These are phyloP conservation scores for Chaetomiaceae sp. DNA, from an alignment of 2,329 filamentous ascomycete genomes.

Conservation along the genomic window DNA sequence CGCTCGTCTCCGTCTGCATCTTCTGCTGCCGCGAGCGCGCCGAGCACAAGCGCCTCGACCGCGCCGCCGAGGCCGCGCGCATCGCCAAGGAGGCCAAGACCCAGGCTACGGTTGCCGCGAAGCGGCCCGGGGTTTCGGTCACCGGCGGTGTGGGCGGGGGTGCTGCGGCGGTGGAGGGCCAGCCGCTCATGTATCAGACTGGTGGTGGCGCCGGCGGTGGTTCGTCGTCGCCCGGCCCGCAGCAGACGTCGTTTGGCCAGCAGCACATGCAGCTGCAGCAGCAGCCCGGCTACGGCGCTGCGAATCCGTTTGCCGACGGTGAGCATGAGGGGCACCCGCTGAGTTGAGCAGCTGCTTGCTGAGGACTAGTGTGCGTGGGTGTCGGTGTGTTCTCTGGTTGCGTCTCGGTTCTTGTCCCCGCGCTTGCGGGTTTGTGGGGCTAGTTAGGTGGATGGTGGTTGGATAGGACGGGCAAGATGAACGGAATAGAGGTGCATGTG, in stretches of 20 bases:
- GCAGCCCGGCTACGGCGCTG: constrained; percentile 6
- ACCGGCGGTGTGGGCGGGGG: constrained; percentile 7
- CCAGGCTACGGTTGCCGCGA: constrained; percentile 22
- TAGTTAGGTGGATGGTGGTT: too few species aligned
- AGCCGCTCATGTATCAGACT: constrained; percentile 25
- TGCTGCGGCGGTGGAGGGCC: constrained; percentile 14
- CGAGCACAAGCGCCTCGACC: constrained; percentile 37
- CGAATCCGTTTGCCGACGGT: constrained; percentile 18
- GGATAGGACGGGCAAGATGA: too few species aligned
- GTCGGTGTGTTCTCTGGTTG: too few species aligned
- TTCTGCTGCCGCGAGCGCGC: constrained; percentile 47
- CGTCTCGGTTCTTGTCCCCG: too few species aligned
- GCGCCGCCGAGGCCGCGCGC: constrained; percentile 44
- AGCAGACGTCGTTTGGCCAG: background rate
- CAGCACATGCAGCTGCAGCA: background rate
- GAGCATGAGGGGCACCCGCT: constrained; percentile 11
- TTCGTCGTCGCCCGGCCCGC: background rate
- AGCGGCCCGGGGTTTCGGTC: constrained; percentile 32
- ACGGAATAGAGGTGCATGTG: too few species aligned
- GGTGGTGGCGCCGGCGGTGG: background rate
- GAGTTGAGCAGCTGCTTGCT: constrained; percentile 8
- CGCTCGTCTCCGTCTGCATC: constrained; percentile 39
- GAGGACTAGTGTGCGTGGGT: too few species aligned
- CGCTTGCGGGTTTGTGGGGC: too few species aligned
- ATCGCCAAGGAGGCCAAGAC: constrained; percentile 38